Evolutionary conservation across 2,329 filamentous ascomycete species (phyloP), one percentile per base, ranked within the genome.

Genomic region (Orbilia blumenaviensis): DNA sequence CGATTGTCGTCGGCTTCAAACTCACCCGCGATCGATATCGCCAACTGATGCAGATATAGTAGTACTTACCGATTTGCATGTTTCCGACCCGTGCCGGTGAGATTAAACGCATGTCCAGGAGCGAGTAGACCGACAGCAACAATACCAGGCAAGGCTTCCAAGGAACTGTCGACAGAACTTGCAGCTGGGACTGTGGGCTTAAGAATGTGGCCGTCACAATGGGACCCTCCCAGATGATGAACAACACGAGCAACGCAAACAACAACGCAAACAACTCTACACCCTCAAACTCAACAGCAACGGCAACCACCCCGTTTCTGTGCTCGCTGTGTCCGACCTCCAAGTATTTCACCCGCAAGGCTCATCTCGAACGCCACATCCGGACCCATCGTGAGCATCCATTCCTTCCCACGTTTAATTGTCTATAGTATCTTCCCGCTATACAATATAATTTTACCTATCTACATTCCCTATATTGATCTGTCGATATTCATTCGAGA

Each of bases 311-410:
- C 16, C 71, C 63, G 9, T 75, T 68, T 25, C 36, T 64, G 12
- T 75, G 71, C 32, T 58, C 54, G 44, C 63, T 64, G 14, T 75
- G 71, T 56, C 34, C 61, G 14, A 54, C 62, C 9, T 46, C 71
- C n/a, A 75, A 75, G 18, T 75, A 63, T 48, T 75, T 75, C 27
- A 75, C 71, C 23, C 60, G 71, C 10, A 75, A 75, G 38, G 71
- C 71, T n/a, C 71, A 75, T 68, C 58, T 75, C 21, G 71, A 75
- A 38, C 54, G 71, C 36, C 71, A 75, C 38, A 68, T 75, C 29
- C 46, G 71, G 16, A 75, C 71, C 4, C 71, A 75, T 34, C 71
- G 71, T 75, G 60, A 8, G 71, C 38, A 16, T 36, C 23, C 38
- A 23, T 69, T 10, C 18, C 14, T 5, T 32, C 27, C 1, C 29